Base-by-base conservation (phyloP, 78 protist species). In the Acrasis kona region DNA sequence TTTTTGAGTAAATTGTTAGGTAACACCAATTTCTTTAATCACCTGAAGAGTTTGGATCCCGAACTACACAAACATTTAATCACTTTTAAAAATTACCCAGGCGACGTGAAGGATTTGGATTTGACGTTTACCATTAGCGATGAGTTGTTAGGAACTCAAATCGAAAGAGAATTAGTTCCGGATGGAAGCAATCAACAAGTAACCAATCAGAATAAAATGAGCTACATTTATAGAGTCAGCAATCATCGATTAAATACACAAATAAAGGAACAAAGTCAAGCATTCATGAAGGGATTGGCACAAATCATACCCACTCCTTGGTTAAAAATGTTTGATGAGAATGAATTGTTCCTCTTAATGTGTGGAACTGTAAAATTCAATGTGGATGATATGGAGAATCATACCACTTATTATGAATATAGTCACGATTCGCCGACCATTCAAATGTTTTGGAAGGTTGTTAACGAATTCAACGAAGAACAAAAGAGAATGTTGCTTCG, bases 221-320 rank as follows among this genome's bases (percentile, higher is more conserved):
- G n/a, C 75, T 84, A 89, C 70, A 58, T 81, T 1, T 50, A 81
- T 61, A 50, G 79, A 30, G 6, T 84, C 77, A 74, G 84, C 9
- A 73, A 82, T 70, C 82, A 72, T 78, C 71, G 83, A 39, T 39
- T 88, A 34, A 88, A 81, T 73, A 0, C 30, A 57, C 83, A 78
- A 57, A 5, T 78, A 19, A 36, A 5, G 7, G 4, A 5, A 35
- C 77, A 67, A 61, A 34, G 79, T 8, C 0, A 7, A 3, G 91
- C 87, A 0, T 80, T 83, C 34, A 34, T 65, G 39, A n/a, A 29
- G 0, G 92, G 92, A 19, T n/a, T 88, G 2, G 10, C 30, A 5
- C 30, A 27, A n/a, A 58, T 84, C 34, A 39, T 88, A 9, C 7
- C n/a, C 6, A 61, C 70, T 9, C 6, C 32, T 36, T 76, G 80